Conservation (phyloP, 192 early-diverging fungal species). For the Lobosporangium transversale region DNA sequence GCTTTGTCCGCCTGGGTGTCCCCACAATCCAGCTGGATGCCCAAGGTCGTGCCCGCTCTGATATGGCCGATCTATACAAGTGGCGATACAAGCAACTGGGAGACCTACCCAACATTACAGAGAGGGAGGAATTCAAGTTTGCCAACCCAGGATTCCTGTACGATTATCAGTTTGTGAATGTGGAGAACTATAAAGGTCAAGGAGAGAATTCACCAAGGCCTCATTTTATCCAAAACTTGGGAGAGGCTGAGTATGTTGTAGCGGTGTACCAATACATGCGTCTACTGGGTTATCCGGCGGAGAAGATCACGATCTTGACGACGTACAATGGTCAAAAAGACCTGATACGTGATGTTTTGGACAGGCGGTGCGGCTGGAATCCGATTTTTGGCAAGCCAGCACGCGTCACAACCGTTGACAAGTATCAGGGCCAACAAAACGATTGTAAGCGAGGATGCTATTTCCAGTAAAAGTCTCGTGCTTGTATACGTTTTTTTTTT, state of each 20-base stretch:
- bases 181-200: constrained; percentile 74
- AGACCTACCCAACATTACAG: constrained; percentile 66
- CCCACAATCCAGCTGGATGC: constrained; percentile 87
- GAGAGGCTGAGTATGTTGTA: constrained; percentile 97
- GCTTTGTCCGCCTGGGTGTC: constrained; percentile 94
- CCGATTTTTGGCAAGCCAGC: constrained; percentile 84
- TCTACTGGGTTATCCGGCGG: constrained; percentile 89
- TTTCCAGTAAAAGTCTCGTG: not conserved
- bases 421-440: constrained; percentile 95
- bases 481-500: not conserved
- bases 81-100: constrained; percentile 84
- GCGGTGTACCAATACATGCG: constrained; percentile 97
- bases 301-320: constrained; percentile 92
- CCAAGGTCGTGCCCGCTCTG: constrained; percentile 86
- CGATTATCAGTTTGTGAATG: constrained; percentile 92
- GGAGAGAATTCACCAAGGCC: constrained; percentile 91
- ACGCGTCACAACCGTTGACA: constrained; percentile 92
- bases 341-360: constrained; percentile 90
- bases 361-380: constrained; percentile 86
- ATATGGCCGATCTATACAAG: constrained; percentile 85
- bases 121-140: constrained; percentile 62
- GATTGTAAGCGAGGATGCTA: constrained; percentile 71
- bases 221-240: constrained; percentile 95
- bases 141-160: constrained; percentile 89
- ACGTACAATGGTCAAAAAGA: constrained; percentile 98